Conservation (phyloP, 345 rosid genomes). For the Balakata baccata region DNA sequence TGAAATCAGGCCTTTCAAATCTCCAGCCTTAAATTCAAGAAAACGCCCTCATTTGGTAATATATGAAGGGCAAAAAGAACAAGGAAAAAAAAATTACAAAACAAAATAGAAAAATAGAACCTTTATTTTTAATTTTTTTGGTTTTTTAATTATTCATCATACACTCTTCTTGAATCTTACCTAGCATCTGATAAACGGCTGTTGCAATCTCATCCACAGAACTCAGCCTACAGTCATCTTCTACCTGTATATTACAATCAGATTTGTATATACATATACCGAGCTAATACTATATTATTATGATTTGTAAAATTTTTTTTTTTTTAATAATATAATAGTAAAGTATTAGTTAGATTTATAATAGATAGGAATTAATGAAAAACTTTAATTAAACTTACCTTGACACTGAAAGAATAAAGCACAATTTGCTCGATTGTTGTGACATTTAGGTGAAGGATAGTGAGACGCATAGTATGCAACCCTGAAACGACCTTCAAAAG, state of each 20-base stretch:
- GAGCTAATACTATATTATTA: too few species aligned
- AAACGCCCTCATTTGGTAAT: too few species aligned
- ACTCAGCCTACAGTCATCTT: conserved; percentile 70
- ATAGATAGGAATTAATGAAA: background rate
- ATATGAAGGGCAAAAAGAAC: too few species aligned
- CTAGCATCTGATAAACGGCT: conserved; percentile 57
- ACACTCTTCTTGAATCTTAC: conserved; percentile 54
- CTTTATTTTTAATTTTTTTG: background rate
- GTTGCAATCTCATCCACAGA: conserved; percentile 74
- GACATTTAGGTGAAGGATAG: conserved; percentile 76
- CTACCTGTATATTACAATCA: conserved; percentile 48
- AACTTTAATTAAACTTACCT: conserved; percentile 38
- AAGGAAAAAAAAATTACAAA: conserved; percentile 14
- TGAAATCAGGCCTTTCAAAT: conserved; percentile 19
- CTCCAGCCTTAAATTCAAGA: conserved; percentile 17
- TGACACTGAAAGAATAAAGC: conserved; percentile 70
- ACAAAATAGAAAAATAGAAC: background rate
- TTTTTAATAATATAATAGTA: background rate
- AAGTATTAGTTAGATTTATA: too few species aligned
- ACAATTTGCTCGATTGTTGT: conserved; percentile 53
- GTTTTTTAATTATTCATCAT: background rate
- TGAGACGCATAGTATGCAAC: conserved; percentile 55
- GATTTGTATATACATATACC: too few species aligned
- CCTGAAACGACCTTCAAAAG: conserved; percentile 67
- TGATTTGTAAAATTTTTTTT: background rate